Percentiles rank a stretch among this genome's conserved stretches.
These are phyloP conservation scores for Curvularia sp. DNA, from an alignment of 2,329 filamentous ascomycete species.

Conservation along the genomic window DNA sequence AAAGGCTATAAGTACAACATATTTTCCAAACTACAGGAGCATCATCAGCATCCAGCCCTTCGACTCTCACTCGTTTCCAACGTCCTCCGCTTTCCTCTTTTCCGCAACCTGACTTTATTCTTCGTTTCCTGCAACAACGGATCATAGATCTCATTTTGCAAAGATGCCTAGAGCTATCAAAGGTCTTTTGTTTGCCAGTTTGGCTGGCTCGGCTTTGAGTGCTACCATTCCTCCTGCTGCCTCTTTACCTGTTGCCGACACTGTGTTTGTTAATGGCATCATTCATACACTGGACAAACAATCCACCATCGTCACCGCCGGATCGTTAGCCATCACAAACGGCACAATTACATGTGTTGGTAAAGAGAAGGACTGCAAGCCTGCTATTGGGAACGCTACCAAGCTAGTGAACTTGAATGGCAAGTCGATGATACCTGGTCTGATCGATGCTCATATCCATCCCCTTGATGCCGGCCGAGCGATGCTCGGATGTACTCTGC, in stretches of 20 bases:
- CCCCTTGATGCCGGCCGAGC: conserved; percentile 5
- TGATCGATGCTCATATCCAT: conserved; percentile 11
- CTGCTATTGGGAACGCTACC: conserved; percentile 1
- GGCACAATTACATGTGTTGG: conserved; percentile 10
- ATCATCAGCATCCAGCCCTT: background rate
- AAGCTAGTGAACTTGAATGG: conserved; percentile 13
- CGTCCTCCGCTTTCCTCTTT: background rate
- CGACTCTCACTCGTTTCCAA: background rate
- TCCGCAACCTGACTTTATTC: background rate
- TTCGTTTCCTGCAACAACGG: background rate
- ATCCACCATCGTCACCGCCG: conserved; percentile 1
- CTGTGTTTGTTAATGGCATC: conserved; percentile 7
- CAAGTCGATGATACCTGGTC: conserved; percentile 9
- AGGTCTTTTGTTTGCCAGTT: background rate
- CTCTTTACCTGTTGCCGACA: conserved; percentile 4
- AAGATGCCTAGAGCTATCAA: background rate
- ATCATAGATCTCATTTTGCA: too few species aligned
- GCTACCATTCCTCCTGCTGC: background rate
- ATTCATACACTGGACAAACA: conserved; percentile 8
- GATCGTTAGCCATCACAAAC: conserved; percentile 8
- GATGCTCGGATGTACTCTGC: conserved; percentile 8
- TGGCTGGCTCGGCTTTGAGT: background rate
- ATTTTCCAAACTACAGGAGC: background rate
- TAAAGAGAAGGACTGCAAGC: conserved; percentile 4
- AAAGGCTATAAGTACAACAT: background rate